Evolutionary conservation across 225 moss, liverwort and hornwort species (phyloP), one percentile per base, ranked within the genome.

Genomic region (Lunularia cruciata): DNA sequence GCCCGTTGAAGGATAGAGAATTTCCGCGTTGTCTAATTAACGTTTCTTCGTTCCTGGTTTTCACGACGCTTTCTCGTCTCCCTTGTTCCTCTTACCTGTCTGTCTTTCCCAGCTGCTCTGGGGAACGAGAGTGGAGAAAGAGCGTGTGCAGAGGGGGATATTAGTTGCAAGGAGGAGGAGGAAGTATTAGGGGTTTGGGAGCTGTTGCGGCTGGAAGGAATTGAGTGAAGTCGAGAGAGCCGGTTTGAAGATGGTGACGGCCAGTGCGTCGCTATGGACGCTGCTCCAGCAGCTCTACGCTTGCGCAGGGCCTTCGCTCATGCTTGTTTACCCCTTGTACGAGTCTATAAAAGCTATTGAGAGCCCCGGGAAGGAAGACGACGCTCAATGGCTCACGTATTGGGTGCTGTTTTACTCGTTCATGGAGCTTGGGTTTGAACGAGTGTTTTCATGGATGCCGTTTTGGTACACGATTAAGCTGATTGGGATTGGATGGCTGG

Each of bases 401-500:
- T 78, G 78, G 78, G 73, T 78, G 19, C 58, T 78, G 10, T 67
- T 67, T n/a, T 78, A 78, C 60, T 68, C 78, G 13, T 73, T 78
- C 7, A 31, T 67, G 67, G 70, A 57, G 70, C 70, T 70, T 4
- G 70, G 70, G 31, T 58, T 57, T 16, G 70, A 57, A 2, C 28
- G 57, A 6, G 16, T 57, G 3, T 39, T 70, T 57, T 70, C 57
- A 7, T 57, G 70, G 70, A 70, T 70, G 9, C 70, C 70, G 20
- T 11, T 70, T 4, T 70, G 57, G 57, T 58, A 70, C 32, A 57
- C 42, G 1, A 36, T 58, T 35, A 70, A 70, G 57, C 57, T 70
- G 0, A 30, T 70, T 1, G 56, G 27, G 19, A 45, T 59, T 2
- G 56, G 42, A 7, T 70, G 70, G 70, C 57, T 70, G 4, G 70